Base-by-base conservation (phyloP, 2,329 filamentous ascomycete genomes). In the Nemania sp. region DNA sequence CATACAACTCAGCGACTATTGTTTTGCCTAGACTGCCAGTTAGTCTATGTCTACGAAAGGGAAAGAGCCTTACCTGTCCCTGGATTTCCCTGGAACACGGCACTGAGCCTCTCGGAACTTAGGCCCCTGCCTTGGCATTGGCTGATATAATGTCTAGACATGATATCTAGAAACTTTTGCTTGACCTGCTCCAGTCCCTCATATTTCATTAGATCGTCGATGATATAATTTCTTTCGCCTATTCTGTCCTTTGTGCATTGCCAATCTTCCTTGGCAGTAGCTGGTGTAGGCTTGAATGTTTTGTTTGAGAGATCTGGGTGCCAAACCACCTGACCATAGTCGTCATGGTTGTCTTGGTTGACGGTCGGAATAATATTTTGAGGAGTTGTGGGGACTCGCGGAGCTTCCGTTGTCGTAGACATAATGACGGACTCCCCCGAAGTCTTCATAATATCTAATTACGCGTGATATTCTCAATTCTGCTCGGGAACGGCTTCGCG, bases 61-160 rank as follows among this genome's bases (percentile, higher is more conserved):
- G 35, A 26, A 29, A 45, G 6, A 29, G 29, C 15, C 20, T 59
- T 10, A 51, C 43, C 56, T 51, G 56, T 59, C 8, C 56, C 56
- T 2, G 56, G 56, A 6, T 59, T 59, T 3, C 56, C 56, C 4
- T 26, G 43, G 5, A 59, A 51, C 1, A 38, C 29, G 3, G 18
- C 5, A 5, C 20, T 18, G 27, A 59, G 51, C 15, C 45, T 59
- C 27, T 59, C 56, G 4, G 27, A 35, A 11, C 13, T 2, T 20
- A 53, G 26, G 20, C 13, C 18, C 5, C 26, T 1, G 5, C 26
- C 51, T 53, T 53, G 51, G 1, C 20, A 13, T 20, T 20, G 32
- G 27, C 15, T 32, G 7, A 32, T 53, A 20, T 53, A 26, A 32
- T 32, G 7, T 15, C 20, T 32, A 4, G 51, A 32, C n/a, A 32